Evolutionary conservation across 2,329 filamentous ascomycete genomes (phyloP).

Genomic region (Botrytis deweyae): DNA sequence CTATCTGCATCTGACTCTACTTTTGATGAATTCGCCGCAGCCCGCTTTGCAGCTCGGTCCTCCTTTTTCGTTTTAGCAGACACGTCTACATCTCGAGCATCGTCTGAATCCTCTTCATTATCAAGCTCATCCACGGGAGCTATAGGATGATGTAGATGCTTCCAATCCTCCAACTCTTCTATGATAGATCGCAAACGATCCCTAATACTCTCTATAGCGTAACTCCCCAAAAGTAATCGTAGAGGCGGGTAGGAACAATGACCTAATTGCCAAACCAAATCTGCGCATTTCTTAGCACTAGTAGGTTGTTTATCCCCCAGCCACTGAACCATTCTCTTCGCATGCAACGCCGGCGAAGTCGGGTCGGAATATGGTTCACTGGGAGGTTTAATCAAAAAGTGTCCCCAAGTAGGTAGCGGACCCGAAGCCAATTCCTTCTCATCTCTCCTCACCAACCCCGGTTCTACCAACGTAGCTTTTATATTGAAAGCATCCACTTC

Average conservation of each 20-base stretch:
- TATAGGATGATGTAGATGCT: conserved; percentile 70
- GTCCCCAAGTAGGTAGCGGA: conserved; percentile 78
- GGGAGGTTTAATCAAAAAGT: conserved; percentile 85
- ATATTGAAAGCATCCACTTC: conserved; percentile 91
- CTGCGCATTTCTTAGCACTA: conserved; percentile 87
- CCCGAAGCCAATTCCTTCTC: conserved; percentile 58
- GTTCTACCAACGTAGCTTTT: conserved; percentile 90
- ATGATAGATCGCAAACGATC: conserved; percentile 87
- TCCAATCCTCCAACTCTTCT: conserved; percentile 94
- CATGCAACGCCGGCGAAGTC: conserved; percentile 82
- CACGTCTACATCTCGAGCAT: not conserved
- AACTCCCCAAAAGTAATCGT: conserved; percentile 82
- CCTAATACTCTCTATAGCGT: conserved; percentile 92
- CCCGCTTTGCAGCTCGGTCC: not conserved
- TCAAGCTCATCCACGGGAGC: conserved; percentile 42
- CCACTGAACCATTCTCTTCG: conserved; percentile 91
- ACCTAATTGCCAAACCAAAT: conserved; percentile 90
- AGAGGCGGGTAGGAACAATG: conserved; percentile 94
- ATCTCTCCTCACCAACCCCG: conserved; percentile 82
- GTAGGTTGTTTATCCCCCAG: conserved; percentile 88
- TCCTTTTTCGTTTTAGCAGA: not conserved
- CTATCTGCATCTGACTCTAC: not conserved
- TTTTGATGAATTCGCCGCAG: not conserved
- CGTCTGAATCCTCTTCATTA: conserved; percentile 25
- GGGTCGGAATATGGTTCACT: conserved; percentile 77